Evolutionary conservation across 2,329 filamentous ascomycete genomes (phyloP), one percentile per base, ranked within the genome.

Genomic region (Microdochium nivale): DNA sequence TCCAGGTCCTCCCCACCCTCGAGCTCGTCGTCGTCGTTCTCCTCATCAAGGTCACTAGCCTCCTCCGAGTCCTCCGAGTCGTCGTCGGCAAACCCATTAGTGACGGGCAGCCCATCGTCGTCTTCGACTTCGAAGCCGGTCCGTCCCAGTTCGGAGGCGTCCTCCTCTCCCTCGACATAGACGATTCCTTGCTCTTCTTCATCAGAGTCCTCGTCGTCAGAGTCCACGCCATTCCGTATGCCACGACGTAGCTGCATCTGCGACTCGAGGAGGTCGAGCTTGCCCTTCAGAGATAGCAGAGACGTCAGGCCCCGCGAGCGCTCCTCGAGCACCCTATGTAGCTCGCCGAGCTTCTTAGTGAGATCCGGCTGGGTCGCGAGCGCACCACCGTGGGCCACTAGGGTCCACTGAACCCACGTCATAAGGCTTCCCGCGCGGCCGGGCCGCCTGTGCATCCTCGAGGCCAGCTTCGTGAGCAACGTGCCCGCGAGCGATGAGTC

Each of bases 371-470:
- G 89, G 30, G 86, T 86, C 11, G 91, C 89, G 49, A 99, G 77
- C 50, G 91, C 91, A 57, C 92, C 94, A 58, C 94, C 94, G 65
- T 99, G 94, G 1, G 88, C 86, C 32, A 96, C 83, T 51, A 96
- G 80, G 1, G 90, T 92, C 89, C 90, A 96, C 70, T 96, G 91
- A 44, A 97, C 87, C 91, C 94, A 99, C 16, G 87, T 82, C 79
- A 96, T 91, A 30, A 99, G 80, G 63, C 86, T 88, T 49, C 91
- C 90, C 14, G 94, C 92, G 51, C 94, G 83, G 3, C 92, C 94
- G 1, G 94, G 94, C 46, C 90, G 83, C 58, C 87, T 82, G 69
- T 96, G 86, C 65, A 99, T 81, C 53, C 91, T 81, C 59, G 95
- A 87, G 9, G 94, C 89, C 49, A 99, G 80, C 67, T 89, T 90